Evolutionary conservation across 768 basidiomycete species (phyloP).

Genomic region (Leccinum obscurum): DNA sequence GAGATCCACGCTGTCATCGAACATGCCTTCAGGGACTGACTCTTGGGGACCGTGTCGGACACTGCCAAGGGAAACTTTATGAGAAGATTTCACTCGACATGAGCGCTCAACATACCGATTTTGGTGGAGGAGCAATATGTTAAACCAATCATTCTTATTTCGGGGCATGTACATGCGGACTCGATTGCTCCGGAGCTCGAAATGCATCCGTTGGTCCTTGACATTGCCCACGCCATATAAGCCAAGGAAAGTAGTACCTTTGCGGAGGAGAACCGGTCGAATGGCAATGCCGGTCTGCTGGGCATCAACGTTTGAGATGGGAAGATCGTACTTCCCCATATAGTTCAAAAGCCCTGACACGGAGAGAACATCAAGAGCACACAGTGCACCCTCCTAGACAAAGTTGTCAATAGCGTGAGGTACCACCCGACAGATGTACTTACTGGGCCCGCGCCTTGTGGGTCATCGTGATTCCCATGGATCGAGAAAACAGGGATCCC

Average conservation of each 20-base stretch:
- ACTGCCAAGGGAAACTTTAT: conserved; percentile 40
- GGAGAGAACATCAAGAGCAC: conserved; percentile 92
- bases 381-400: conserved; percentile 88
- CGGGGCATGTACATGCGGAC: conserved; percentile 96
- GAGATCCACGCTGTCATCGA: conserved; percentile 91
- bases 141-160: conserved; percentile 93
- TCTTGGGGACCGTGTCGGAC: conserved; percentile 95
- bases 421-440: conserved; percentile 27
- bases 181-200: conserved; percentile 89
- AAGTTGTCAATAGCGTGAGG: background rate
- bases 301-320: conserved; percentile 64
- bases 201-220: conserved; percentile 95
- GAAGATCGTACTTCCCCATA: conserved; percentile 95
- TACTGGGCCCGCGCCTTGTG: conserved; percentile 92
- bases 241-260: conserved; percentile 84
- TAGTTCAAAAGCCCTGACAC: conserved; percentile 95
- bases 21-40: conserved; percentile 94
- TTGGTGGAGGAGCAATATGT: conserved; percentile 90
- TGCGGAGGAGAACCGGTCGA: conserved; percentile 85
- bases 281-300: conserved; percentile 77
- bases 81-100: conserved; percentile 2
- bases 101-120: conserved; percentile 63
- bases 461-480: conserved; percentile 99
- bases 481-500: conserved; percentile 98
- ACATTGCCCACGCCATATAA: conserved; percentile 97